Percentiles rank a stretch among this genome's conserved stretches.
These are phyloP conservation scores for Trifolium pratense DNA, from an alignment of 306 rosid species.

Conservation along the genomic window DNA sequence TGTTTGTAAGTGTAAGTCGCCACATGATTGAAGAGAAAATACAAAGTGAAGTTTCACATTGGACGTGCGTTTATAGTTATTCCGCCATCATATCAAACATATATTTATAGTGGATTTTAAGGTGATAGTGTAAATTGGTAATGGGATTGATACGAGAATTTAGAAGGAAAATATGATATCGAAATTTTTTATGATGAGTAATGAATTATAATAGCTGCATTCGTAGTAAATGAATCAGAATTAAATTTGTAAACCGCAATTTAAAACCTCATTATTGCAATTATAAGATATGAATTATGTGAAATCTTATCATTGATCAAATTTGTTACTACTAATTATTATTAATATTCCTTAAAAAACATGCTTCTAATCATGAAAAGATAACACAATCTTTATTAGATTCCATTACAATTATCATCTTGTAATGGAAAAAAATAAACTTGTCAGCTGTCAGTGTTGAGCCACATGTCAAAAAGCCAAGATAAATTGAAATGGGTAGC, in stretches of 20 bases:
- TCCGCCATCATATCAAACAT: too few relatives aligned
- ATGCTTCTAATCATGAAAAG: neutral
- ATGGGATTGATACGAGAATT: too few relatives aligned
- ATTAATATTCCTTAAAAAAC: neutral
- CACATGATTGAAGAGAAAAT: too few relatives aligned
- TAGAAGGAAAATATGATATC: too few relatives aligned
- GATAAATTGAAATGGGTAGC: constrained; percentile 16
- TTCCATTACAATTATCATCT: neutral
- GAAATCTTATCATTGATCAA: neutral
- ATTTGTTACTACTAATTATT: neutral
- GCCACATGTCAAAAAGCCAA: constrained; percentile 40
- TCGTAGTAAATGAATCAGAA: neutral
- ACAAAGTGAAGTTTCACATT: too few relatives aligned
- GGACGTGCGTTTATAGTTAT: too few relatives aligned
- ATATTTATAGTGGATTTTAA: too few relatives aligned
- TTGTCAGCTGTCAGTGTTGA: constrained; percentile 23
- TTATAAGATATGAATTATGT: neutral
- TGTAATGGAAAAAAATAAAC: neutral
- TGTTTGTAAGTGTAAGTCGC: too few relatives aligned
- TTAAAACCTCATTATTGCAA: neutral
- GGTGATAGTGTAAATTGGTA: too few relatives aligned
- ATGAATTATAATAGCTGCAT: too few relatives aligned
- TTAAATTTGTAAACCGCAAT: neutral
- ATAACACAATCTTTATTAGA: neutral
- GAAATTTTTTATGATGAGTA: too few relatives aligned